Evolutionary conservation across 2,329 filamentous ascomycete species (phyloP).

Genomic region (Colletotrichum viniferum): DNA sequence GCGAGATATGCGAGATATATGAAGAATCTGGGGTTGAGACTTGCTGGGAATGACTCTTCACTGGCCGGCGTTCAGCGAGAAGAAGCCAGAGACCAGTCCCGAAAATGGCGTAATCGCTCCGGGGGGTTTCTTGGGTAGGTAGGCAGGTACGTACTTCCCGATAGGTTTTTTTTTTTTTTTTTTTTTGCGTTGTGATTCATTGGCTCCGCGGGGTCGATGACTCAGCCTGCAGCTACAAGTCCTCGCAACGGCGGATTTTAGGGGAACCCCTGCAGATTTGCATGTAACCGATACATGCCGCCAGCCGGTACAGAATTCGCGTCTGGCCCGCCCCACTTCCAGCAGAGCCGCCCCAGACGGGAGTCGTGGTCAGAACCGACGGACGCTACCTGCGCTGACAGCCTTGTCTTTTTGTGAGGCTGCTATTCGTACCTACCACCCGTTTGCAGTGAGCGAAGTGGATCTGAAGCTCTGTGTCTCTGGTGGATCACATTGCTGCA

Average conservation of each 20-base stretch:
- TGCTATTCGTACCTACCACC: not conserved
- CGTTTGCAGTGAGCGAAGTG: conserved; percentile 14
- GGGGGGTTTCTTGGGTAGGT: not conserved
- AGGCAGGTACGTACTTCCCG: not conserved
- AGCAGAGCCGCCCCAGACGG: not conserved
- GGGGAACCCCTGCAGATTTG: not conserved
- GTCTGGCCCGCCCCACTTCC: not conserved
- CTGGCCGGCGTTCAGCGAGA: not conserved
- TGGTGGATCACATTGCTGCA: not conserved
- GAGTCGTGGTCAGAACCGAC: not conserved
- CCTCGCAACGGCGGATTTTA: not conserved
- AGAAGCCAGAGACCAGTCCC: conserved; percentile 2
- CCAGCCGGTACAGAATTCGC: not conserved
- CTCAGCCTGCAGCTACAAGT: not conserved
- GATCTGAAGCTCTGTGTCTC: conserved; percentile 7
- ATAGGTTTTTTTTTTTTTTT: not conserved
- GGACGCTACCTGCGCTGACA: not conserved
- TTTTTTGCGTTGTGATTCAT: not conserved
- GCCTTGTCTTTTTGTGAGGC: conserved; percentile 19
- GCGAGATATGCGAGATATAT: conserved; percentile 12
- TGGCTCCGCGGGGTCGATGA: conserved; percentile 8
- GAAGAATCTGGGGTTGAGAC: not conserved
- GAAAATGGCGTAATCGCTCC: conserved; percentile 17
- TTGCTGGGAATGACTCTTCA: not conserved
- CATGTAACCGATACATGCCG: not conserved